Conservation (phyloP, 1,284 basidiomycete genomes). For the Ganoderma leucocontextum region DNA sequence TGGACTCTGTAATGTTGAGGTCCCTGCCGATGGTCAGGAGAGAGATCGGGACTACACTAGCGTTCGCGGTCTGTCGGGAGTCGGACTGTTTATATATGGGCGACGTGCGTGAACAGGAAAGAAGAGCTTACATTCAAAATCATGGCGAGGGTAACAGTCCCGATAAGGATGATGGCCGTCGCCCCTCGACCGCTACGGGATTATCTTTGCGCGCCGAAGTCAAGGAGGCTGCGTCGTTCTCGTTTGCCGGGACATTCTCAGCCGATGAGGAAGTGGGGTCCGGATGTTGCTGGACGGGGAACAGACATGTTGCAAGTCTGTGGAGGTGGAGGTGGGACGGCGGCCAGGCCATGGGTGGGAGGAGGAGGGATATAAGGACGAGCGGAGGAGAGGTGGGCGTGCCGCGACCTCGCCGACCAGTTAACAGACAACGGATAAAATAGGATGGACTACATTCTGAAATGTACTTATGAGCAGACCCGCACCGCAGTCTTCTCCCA, state of each 20-base stretch:
- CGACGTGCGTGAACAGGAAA: neutral
- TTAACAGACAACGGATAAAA: too few species aligned
- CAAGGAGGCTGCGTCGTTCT: neutral
- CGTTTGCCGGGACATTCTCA: neutral
- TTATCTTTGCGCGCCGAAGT: neutral
- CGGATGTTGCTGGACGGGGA: neutral
- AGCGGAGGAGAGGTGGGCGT: too few species aligned
- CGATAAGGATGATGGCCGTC: constrained; percentile 36
- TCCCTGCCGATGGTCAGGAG: constrained; percentile 61
- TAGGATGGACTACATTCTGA: too few species aligned
- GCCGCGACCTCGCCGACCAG: too few species aligned
- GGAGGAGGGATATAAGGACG: neutral
- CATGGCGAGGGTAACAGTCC: constrained; percentile 44
- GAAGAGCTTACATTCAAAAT: constrained; percentile 42
- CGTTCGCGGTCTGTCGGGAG: constrained; percentile 41
- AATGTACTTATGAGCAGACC: too few species aligned
- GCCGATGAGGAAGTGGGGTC: neutral
- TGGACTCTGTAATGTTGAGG: constrained; percentile 51
- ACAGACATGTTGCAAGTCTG: neutral
- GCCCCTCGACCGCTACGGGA: constrained; percentile 13
- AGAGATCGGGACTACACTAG: constrained; percentile 51
- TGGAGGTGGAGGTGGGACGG: neutral
- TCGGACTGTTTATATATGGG: neutral
- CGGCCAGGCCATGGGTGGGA: neutral
- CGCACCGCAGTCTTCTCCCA: too few species aligned